Evolutionary conservation across 2,329 filamentous ascomycete species (phyloP), one percentile per base, ranked within the genome.

Genomic region (Aspergillus sp.): DNA sequence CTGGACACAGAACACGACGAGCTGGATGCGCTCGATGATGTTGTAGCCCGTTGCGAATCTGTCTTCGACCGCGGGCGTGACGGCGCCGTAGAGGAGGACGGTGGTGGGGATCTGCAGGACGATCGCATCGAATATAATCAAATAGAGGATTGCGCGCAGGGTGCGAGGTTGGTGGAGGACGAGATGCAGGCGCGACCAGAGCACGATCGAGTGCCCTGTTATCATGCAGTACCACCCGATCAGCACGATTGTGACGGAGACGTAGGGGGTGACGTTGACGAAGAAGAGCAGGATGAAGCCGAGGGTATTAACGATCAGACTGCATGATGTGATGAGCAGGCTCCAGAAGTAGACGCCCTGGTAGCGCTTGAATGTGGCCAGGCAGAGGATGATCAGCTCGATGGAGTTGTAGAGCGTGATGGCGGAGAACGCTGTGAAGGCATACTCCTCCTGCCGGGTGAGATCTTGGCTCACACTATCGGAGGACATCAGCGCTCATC

Each of bases 1-100:
- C 62, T 83, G 81, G 12, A 82, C 44, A 57, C 78, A 81, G 63
- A 83, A 83, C n/a, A 78, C 69, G 3, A 78, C 77, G 53, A 83
- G 75, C 63, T 84, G 80, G 11, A 83, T 70, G 61, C 78, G 78
- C 59, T 83, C 81, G 66, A 79, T 71, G 20, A 75, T 58, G 20
- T 71, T 66, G 62, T 75, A 77, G 4, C 66, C 72, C 4, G 3
- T 8, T 3, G 44, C 11, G 32, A 57, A 57, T 3, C 11, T 3
- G 0, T 12, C 17, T 3, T 20, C 20, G 3, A 20, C n/a, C 0
- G 52, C 34, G 3, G 57, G 53, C 17, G 64, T 66, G 13, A 53
- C 42, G 42, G 51, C 32, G 20, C 73, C 74, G 55, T 70, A 76
- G 2, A 72, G 68, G 32, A 78, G 62, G n/a, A 78, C 69, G 0